Evolutionary conservation across 176 grass and related monocot species (phyloP).

Genomic region (Pharus latifolius): DNA sequence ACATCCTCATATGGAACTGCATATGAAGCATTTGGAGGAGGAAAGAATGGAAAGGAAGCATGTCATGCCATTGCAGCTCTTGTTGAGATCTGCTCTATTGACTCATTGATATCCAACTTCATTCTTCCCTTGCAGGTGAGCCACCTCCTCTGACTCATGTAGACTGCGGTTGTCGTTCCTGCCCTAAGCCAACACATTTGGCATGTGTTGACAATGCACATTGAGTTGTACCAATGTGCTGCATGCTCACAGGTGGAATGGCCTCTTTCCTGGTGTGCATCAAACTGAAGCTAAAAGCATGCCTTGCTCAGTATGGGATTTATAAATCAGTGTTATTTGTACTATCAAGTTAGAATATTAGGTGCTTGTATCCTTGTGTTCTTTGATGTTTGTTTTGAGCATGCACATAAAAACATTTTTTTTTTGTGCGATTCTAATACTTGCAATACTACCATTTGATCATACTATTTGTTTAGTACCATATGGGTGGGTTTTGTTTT

Average conservation of each 20-base stretch:
- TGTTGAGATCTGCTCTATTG: constrained; percentile 77
- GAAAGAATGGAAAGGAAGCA: constrained; percentile 70
- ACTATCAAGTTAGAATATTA: not conserved
- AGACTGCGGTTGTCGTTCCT: not conserved
- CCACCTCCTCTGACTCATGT: not conserved
- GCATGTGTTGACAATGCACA: constrained; percentile 12
- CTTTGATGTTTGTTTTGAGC: not conserved
- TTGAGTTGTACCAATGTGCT: not conserved
- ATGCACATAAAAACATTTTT: not conserved
- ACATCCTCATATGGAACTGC: constrained; percentile 55
- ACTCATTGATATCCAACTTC: constrained; percentile 85
- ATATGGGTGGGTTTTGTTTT: too few relatives aligned
- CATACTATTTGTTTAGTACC: not conserved
- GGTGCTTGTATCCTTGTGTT: not conserved
- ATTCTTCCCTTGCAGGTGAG: constrained; percentile 85
- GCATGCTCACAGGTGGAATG: constrained; percentile 1
- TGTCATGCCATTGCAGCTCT: constrained; percentile 82
- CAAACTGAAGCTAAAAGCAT: not conserved
- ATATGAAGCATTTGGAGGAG: constrained; percentile 69
- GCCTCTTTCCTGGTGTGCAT: not conserved
- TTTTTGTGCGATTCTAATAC: not conserved
- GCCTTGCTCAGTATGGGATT: not conserved
- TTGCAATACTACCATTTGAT: not conserved
- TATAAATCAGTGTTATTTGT: not conserved
- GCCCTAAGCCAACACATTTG: not conserved